These are phyloP conservation scores for Juncus inflexus DNA, from an alignment of 176 grass and related monocot genomes.

Conservation along the genomic window DNA sequence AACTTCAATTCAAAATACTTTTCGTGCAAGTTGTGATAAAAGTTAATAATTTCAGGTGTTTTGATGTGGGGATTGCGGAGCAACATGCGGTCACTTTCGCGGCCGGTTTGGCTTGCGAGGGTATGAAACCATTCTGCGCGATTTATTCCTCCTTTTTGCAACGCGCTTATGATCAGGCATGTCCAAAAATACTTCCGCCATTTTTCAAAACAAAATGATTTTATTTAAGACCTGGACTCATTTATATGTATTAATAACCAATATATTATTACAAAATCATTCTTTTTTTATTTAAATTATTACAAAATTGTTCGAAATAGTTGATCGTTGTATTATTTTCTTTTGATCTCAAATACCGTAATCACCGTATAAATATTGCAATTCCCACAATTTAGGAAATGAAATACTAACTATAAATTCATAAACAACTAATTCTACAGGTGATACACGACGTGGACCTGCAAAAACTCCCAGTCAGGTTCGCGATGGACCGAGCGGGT, in stretches of 20 bases:
- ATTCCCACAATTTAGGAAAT: not conserved
- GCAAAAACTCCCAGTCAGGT: slow-evolving; percentile 88
- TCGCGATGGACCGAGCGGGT: slow-evolving; percentile 93
- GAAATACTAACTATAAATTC: no score
- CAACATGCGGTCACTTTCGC: slow-evolving; percentile 98
- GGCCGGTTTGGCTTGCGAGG: slow-evolving; percentile 84
- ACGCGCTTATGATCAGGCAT: slow-evolving; percentile 88
- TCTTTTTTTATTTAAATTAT: no score
- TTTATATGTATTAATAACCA: no score
- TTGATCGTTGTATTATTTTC: no score
- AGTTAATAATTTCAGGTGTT: slow-evolving; percentile 32
- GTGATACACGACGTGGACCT: slow-evolving; percentile 93
- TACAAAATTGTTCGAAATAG: no score
- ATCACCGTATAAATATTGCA: not conserved
- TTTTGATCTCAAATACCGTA: not conserved
- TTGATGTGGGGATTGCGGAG: slow-evolving; percentile 96
- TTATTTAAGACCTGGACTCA: no score
- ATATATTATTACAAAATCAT: no score
- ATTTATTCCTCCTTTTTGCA: slow-evolving; percentile 98
- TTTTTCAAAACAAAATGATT: no score
- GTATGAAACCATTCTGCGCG: slow-evolving; percentile 91
- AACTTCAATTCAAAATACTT: no score
- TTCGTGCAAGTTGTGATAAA: no score
- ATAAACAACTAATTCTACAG: slow-evolving; percentile 17
- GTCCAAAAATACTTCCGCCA: not conserved